Conservation (phyloP, 257 asterid genomes). For the Eustoma russellianum region DNA sequence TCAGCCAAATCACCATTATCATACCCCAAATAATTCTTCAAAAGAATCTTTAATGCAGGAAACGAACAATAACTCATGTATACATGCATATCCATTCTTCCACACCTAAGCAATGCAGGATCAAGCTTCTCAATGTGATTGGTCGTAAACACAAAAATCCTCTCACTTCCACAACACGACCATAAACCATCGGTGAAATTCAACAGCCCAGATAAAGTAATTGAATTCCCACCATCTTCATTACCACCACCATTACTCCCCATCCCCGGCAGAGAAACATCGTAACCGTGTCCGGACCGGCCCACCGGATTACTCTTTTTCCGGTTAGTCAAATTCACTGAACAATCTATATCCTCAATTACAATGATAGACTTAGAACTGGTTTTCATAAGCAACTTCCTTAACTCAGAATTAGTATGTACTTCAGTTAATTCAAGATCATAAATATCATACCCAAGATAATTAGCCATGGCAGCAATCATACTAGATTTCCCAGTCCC, state of each 20-base stretch:
- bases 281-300: constrained; percentile 3
- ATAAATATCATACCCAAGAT: constrained; percentile 36
- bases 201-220: constrained; percentile 77
- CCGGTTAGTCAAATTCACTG: constrained; percentile 32
- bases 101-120: constrained; percentile 84
- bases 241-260: neutral
- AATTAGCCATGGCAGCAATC: constrained; percentile 54
- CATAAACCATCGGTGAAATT: constrained; percentile 91
- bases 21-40: constrained; percentile 62
- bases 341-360: constrained; percentile 43
- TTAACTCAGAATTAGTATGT: constrained; percentile 30
- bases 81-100: constrained; percentile 96
- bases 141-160: constrained; percentile 87
- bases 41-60: constrained; percentile 50
- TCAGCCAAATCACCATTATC: constrained; percentile 37
- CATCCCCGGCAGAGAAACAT: neutral
- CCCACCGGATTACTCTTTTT: constrained; percentile 6
- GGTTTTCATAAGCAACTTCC: constrained; percentile 35
- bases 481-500: constrained; percentile 45
- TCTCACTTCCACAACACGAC: constrained; percentile 96
- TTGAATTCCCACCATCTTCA: constrained; percentile 43
- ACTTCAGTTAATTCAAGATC: constrained; percentile 42
- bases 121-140: constrained; percentile 92
- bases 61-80: constrained; percentile 74
- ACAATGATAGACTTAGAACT: constrained; percentile 40